Percentiles rank a stretch among this genome's conserved stretches.
Conservation (phyloP, 2,329 filamentous ascomycete species). For the Mycosphaerella sp. region DNA sequence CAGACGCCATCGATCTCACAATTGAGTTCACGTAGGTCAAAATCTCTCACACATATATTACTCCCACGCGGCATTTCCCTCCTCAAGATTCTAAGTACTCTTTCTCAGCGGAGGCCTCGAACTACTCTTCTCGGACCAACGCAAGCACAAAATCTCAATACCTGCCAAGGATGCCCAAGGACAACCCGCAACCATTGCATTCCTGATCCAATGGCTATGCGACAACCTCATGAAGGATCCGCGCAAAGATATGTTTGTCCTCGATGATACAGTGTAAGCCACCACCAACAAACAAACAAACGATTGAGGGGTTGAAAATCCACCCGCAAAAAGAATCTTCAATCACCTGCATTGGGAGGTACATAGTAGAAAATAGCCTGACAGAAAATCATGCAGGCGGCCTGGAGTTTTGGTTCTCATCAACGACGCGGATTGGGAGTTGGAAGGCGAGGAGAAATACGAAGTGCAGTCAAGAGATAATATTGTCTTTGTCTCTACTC, state of each 20-base stretch:
- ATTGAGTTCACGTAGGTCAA: conserved; percentile 65
- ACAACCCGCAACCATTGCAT: conserved; percentile 60
- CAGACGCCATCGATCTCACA: conserved; percentile 48
- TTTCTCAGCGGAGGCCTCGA: conserved; percentile 71
- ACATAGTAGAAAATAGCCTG: not conserved
- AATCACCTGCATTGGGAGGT: not conserved
- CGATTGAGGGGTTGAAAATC: not conserved
- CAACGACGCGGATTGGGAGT: conserved; percentile 97
- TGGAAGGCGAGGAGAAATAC: conserved; percentile 90
- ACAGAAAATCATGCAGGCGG: conserved; percentile 52
- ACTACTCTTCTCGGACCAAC: conserved; percentile 81
- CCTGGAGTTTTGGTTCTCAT: conserved; percentile 94
- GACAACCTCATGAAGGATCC: conserved; percentile 76
- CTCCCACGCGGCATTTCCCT: not conserved
- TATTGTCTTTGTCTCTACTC: conserved; percentile 90
- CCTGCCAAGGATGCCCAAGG: conserved; percentile 57
- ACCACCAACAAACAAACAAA: not conserved
- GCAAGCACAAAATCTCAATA: conserved; percentile 63
- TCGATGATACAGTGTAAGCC: conserved; percentile 72
- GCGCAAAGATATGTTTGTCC: conserved; percentile 80
- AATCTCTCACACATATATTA: not conserved
- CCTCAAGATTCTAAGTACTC: conserved; percentile 10
- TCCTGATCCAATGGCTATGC: conserved; percentile 72
- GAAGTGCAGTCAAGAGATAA: conserved; percentile 75
- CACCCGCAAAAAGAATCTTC: not conserved